A percentile compares a stretch with the other conserved stretches of the same genome.
Conservation (phyloP, 108 stramenopile species). For the Skeletonema grethae region DNA sequence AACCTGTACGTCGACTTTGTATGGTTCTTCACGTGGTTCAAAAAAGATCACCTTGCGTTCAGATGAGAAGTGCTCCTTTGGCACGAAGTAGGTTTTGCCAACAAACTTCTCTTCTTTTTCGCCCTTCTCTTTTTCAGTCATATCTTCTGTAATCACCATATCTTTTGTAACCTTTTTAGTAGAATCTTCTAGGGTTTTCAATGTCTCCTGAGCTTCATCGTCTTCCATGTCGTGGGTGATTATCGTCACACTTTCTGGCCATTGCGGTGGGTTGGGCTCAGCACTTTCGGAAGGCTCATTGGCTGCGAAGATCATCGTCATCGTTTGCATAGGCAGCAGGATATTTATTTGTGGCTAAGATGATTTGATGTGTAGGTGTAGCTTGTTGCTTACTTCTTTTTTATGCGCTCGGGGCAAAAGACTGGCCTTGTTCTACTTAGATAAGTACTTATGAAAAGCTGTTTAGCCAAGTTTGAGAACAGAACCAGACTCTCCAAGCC, state of each 20-base stretch:
- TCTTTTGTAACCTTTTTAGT: not conserved
- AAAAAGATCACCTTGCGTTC: slow-evolving; percentile 6
- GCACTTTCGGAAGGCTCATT: slow-evolving; percentile 6
- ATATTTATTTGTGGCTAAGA: too few relatives aligned
- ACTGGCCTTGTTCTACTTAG: too few relatives aligned
- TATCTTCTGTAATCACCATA: not conserved
- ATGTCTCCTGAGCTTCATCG: not conserved
- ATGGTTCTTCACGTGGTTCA: not conserved
- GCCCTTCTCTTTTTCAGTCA: not conserved
- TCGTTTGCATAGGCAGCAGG: too few relatives aligned
- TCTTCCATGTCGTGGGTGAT: not conserved
- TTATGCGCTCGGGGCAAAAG: too few relatives aligned
- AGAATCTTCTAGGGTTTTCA: not conserved
- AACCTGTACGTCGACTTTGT: not conserved
- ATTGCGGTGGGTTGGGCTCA: slow-evolving; percentile 4
- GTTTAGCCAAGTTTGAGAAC: too few relatives aligned
- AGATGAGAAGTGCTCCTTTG: not conserved
- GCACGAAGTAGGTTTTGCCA: not conserved
- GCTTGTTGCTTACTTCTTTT: too few relatives aligned
- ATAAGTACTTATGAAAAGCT: too few relatives aligned
- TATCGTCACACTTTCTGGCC: not conserved
- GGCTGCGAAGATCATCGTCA: not conserved
- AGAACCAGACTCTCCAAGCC: too few relatives aligned
- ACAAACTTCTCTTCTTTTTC: too few relatives aligned
- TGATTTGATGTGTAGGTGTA: too few relatives aligned